Percentiles rank a stretch among this genome's conserved stretches.
Evolutionary conservation across 169 alveolate species (phyloP).

Genomic region (Theileria equi): DNA sequence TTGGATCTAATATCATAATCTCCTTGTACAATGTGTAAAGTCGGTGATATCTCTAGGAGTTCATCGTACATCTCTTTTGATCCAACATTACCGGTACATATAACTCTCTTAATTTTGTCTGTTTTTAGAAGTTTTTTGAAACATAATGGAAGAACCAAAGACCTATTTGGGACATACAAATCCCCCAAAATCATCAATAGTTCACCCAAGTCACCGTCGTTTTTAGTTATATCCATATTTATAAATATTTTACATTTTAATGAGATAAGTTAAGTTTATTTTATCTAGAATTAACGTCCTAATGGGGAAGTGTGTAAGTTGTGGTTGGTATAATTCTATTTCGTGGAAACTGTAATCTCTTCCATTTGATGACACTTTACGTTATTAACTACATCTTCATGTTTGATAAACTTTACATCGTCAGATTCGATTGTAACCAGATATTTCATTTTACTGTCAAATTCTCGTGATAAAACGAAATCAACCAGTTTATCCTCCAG

Average conservation of each 20-base stretch:
- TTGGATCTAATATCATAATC: slow-evolving; percentile 68
- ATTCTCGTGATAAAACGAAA: slow-evolving; percentile 29
- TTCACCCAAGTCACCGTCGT: slow-evolving; percentile 60
- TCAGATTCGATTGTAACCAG: slow-evolving; percentile 17
- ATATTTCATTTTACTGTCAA: slow-evolving; percentile 23
- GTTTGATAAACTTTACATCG: not conserved
- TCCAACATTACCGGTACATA: slow-evolving; percentile 79
- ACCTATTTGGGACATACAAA: slow-evolving; percentile 75
- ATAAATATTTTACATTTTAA: too few species aligned
- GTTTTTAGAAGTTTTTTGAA: slow-evolving; percentile 73
- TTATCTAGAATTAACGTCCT: too few species aligned
- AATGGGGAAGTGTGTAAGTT: too few species aligned
- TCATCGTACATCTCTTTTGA: slow-evolving; percentile 67
- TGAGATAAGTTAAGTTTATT: too few species aligned
- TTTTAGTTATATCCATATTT: slow-evolving; percentile 54
- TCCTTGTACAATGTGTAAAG: slow-evolving; percentile 76
- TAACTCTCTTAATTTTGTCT: slow-evolving; percentile 71
- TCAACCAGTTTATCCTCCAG: slow-evolving; percentile 57
- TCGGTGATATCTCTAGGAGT: slow-evolving; percentile 71
- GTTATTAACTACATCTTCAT: slow-evolving; percentile 7
- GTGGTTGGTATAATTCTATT: too few species aligned
- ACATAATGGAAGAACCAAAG: slow-evolving; percentile 72
- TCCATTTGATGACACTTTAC: too few species aligned
- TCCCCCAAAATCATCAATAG: slow-evolving; percentile 74
- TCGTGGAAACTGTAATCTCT: too few species aligned